phyloP scores from a whole-genome alignment of 2,329 filamentous ascomycete genomes.

The Claviceps citrina region DNA sequence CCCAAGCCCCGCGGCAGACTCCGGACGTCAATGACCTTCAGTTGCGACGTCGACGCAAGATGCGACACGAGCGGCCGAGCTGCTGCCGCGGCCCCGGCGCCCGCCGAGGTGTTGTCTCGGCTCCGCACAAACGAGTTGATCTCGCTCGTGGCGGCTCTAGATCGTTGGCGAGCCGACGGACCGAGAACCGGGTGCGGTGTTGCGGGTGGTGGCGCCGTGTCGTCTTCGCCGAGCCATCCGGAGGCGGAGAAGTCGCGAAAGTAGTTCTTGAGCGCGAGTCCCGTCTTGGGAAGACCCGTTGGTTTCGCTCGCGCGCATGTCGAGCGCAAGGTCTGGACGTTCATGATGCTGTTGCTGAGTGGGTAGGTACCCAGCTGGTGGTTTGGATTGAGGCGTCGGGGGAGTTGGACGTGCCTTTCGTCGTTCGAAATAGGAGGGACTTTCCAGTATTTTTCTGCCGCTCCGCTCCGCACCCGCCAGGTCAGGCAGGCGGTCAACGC shows the following conservation, averaged over 20 bases:
- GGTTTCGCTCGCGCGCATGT: conserved; percentile 20
- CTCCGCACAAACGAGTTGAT: conserved; percentile 18
- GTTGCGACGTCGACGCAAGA: conserved; percentile 7
- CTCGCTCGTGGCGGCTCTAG: conserved; percentile 19
- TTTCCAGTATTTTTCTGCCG: conserved; percentile 5
- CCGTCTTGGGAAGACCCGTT: conserved; percentile 18
- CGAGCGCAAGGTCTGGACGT: conserved; percentile 24
- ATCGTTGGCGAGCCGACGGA: conserved; percentile 15
- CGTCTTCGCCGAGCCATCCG: conserved; percentile 18
- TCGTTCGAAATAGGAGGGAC: too few relatives aligned
- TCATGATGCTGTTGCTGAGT: conserved; percentile 16
- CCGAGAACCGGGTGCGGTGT: conserved; percentile 10
- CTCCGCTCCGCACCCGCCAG: too few relatives aligned
- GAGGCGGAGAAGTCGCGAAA: conserved; percentile 21
- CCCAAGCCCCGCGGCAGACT: conserved; percentile 23
- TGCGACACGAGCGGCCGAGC: conserved; percentile 1
- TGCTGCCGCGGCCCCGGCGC: neutral
- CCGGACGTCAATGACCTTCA: conserved; percentile 25
- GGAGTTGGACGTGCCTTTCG: too few relatives aligned
- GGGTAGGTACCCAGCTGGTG: too few relatives aligned
- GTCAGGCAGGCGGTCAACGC: conserved; percentile 1
- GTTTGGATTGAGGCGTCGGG: neutral
- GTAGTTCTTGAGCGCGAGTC: conserved; percentile 16
- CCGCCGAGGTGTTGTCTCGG: conserved; percentile 6
- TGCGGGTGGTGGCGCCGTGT: conserved; percentile 9